Evolutionary conservation across 2,329 filamentous ascomycete species (phyloP).

Genomic region (Aspergillus fumigatiaffinis): DNA sequence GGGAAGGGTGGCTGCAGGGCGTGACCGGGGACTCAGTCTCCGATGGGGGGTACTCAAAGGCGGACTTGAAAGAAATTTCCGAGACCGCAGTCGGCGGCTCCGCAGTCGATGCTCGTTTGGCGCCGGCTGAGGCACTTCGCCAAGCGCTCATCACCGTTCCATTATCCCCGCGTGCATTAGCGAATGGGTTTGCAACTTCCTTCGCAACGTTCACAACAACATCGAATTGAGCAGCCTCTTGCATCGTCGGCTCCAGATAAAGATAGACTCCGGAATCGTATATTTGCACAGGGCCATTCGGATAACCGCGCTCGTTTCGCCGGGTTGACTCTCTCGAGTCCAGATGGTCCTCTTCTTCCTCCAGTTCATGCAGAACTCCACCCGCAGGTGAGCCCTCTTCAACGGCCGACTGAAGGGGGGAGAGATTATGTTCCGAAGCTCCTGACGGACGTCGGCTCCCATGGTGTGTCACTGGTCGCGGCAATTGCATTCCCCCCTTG

Average conservation of each 20-base stretch:
- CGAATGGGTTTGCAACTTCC: conserved; percentile 60
- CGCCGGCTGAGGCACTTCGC: conserved; percentile 45
- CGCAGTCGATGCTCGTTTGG: conserved; percentile 31
- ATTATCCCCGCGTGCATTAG: conserved; percentile 24
- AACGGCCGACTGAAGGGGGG: conserved; percentile 23
- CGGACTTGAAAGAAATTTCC: conserved; percentile 48
- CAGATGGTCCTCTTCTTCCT: conserved; percentile 48
- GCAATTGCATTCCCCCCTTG: conserved; percentile 50
- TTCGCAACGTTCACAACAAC: conserved; percentile 64
- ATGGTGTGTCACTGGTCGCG: conserved; percentile 35
- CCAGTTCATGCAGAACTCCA: conserved; percentile 43
- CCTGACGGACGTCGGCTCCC: conserved; percentile 24
- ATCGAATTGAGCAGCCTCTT: conserved; percentile 58
- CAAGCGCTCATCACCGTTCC: conserved; percentile 42
- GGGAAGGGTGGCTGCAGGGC: conserved; percentile 29
- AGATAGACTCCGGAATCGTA: conserved; percentile 60
- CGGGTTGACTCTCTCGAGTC: conserved; percentile 55
- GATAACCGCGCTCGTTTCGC: conserved; percentile 60
- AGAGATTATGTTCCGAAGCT: conserved; percentile 27
- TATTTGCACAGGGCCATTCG: conserved; percentile 61
- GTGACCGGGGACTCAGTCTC: conserved; percentile 27
- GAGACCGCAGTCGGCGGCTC: conserved; percentile 45
- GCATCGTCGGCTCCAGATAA: conserved; percentile 59
- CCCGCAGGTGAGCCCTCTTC: conserved; percentile 24
- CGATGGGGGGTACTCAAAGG: conserved; percentile 38